Conservation (phyloP, 345 rosid genomes). For the Cardamine resedifolia region DNA sequence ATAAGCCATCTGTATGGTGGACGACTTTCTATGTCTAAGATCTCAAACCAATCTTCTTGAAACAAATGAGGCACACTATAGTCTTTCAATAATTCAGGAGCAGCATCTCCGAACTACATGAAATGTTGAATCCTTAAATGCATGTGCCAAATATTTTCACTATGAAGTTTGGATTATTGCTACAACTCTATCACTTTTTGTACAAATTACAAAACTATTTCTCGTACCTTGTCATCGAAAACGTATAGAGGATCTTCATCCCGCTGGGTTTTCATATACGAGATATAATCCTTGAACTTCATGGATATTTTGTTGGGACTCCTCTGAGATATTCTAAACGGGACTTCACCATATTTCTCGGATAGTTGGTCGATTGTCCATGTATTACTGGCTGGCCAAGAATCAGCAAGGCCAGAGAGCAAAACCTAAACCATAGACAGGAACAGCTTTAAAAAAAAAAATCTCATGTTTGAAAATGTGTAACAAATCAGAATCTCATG, state of each 20-base stretch:
- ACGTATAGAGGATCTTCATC: conserved; percentile 98
- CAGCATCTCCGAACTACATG: conserved; percentile 85
- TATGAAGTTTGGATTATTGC: not conserved
- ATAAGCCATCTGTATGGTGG: conserved; percentile 95
- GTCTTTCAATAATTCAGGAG: conserved; percentile 73
- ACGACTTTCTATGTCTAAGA: conserved; percentile 66
- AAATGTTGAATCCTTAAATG: conserved; percentile 22
- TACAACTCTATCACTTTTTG: not conserved
- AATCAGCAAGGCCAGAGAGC: conserved; percentile 72
- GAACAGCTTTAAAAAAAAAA: conserved; percentile 6
- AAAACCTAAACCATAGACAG: conserved; percentile 53
- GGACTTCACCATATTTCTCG: conserved; percentile 59
- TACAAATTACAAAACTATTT: not conserved
- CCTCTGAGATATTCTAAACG: conserved; percentile 85
- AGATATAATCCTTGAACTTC: conserved; percentile 79
- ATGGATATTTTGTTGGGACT: conserved; percentile 59
- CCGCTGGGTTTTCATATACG: conserved; percentile 71
- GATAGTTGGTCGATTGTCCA: conserved; percentile 78
- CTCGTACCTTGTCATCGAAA: conserved; percentile 82
- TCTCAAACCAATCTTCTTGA: conserved; percentile 86
- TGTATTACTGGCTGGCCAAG: conserved; percentile 85
- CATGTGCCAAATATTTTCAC: conserved; percentile 1
- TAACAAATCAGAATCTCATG: not conserved
- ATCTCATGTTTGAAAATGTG: not conserved
- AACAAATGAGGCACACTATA: conserved; percentile 79